phyloP scores from a whole-genome alignment of 139 green algal genomes.

The Dunaliella primolecta region DNA sequence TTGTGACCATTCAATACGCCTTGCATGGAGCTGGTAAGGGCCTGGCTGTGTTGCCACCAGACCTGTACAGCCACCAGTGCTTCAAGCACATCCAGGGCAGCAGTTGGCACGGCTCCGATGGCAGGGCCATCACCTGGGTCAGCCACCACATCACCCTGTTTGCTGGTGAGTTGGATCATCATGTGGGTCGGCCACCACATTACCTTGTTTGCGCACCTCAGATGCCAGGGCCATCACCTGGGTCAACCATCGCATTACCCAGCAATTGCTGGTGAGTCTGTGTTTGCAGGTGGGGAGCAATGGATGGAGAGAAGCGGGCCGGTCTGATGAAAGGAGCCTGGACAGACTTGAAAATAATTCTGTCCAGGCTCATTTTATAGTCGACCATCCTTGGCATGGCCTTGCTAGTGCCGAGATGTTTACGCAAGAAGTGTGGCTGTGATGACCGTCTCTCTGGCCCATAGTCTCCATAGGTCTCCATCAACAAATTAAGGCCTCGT shows the following conservation, averaged over 20 bases:
- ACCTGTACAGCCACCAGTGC: constrained; percentile 28
- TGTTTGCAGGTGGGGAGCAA: no score
- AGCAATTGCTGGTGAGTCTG: not conserved
- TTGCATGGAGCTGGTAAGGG: not conserved
- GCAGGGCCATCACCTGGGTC: not conserved
- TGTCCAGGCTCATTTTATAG: no score
- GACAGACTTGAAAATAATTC: no score
- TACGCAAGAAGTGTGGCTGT: no score
- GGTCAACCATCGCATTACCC: not conserved
- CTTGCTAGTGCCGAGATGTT: no score
- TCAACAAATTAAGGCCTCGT: no score
- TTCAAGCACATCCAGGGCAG: constrained; percentile 23
- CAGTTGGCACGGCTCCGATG: constrained; percentile 20
- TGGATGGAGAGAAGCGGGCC: no score
- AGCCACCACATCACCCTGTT: not conserved
- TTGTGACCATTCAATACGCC: constrained; percentile 25
- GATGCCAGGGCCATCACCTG: not conserved
- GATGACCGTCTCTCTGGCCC: no score
- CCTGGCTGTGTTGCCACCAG: constrained; percentile 13
- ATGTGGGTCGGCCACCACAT: no score
- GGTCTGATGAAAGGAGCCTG: no score
- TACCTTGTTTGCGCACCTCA: constrained; percentile 20
- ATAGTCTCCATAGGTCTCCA: no score
- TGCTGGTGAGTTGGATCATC: not conserved
- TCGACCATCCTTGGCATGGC: no score